Conservation (phyloP, 805 yeast species). For the Phaffomyces thermotolerans region DNA sequence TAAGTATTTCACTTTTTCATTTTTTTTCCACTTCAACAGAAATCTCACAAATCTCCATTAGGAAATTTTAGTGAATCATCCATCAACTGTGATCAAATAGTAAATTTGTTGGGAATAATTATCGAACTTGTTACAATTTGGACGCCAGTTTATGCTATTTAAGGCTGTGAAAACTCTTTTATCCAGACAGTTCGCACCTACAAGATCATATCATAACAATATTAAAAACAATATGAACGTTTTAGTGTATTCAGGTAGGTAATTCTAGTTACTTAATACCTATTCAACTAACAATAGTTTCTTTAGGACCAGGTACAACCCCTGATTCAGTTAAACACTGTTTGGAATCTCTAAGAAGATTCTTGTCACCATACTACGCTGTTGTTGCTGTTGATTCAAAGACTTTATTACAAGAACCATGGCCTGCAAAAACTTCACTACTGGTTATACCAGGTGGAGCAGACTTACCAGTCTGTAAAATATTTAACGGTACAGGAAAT, state of each 20-base stretch:
- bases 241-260: conserved; percentile 52
- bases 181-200: background rate
- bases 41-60: background rate
- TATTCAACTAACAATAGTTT: background rate
- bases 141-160: conserved; percentile 1
- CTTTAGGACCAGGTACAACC: conserved; percentile 71
- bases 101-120: background rate
- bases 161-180: background rate
- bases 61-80: conserved; percentile 3
- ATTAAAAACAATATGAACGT: conserved; percentile 49
- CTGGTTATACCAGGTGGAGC: conserved; percentile 96
- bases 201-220: background rate
- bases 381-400: conserved; percentile 63
- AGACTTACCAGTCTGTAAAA: conserved; percentile 75
- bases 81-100: background rate
- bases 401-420: conserved; percentile 72
- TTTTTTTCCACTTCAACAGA: no score
- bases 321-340: conserved; percentile 82
- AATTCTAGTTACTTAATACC: no score
- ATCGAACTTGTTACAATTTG: background rate
- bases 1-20: background rate
- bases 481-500: conserved; percentile 66
- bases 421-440: conserved; percentile 74
- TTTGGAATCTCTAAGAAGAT: conserved; percentile 61
- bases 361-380: conserved; percentile 83